phyloP scores from a whole-genome alignment of 2,329 filamentous ascomycete species.

The Pezicula rhizophila region DNA sequence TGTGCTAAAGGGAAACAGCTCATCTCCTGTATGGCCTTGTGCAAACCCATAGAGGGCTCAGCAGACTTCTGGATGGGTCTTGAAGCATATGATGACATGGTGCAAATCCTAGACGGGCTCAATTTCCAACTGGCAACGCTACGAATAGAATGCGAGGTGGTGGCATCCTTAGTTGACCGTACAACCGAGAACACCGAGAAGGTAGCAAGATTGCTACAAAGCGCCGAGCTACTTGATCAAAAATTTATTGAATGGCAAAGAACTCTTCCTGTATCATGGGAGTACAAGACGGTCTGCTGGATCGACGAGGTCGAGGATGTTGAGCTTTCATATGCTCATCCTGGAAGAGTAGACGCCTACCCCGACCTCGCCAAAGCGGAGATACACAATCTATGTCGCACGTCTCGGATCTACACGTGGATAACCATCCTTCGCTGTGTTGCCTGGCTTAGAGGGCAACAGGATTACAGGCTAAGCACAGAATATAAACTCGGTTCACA shows the following conservation, averaged over 20 bases:
- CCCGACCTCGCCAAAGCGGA: slow-evolving; percentile 51
- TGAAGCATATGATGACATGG: slow-evolving; percentile 43
- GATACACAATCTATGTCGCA: slow-evolving; percentile 50
- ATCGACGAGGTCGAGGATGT: slow-evolving; percentile 47
- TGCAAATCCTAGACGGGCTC: slow-evolving; percentile 37
- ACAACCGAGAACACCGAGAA: slow-evolving; percentile 43
- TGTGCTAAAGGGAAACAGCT: slow-evolving; percentile 39
- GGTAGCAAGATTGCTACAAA: slow-evolving; percentile 44
- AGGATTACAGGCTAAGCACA: slow-evolving; percentile 54
- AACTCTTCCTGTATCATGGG: slow-evolving; percentile 42
- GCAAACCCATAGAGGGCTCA: slow-evolving; percentile 44
- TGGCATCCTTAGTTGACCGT: slow-evolving; percentile 39
- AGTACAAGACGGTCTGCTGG: slow-evolving; percentile 46
- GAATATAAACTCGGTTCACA: slow-evolving; percentile 50
- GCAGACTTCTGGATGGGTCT: slow-evolving; percentile 53
- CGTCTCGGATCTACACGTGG: slow-evolving; percentile 46
- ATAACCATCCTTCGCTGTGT: slow-evolving; percentile 51
- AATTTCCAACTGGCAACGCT: slow-evolving; percentile 48
- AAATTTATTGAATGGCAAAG: slow-evolving; percentile 45
- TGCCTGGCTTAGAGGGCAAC: slow-evolving; percentile 52
- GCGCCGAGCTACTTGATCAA: slow-evolving; percentile 45
- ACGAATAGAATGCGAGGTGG: slow-evolving; percentile 43
- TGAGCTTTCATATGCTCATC: slow-evolving; percentile 45
- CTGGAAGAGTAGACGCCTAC: slow-evolving; percentile 53
- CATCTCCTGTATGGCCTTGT: slow-evolving; percentile 50